Evolutionary conservation across 768 basidiomycete genomes (phyloP), one percentile per base, ranked within the genome.

Genomic region (Calvatia gigantea): DNA sequence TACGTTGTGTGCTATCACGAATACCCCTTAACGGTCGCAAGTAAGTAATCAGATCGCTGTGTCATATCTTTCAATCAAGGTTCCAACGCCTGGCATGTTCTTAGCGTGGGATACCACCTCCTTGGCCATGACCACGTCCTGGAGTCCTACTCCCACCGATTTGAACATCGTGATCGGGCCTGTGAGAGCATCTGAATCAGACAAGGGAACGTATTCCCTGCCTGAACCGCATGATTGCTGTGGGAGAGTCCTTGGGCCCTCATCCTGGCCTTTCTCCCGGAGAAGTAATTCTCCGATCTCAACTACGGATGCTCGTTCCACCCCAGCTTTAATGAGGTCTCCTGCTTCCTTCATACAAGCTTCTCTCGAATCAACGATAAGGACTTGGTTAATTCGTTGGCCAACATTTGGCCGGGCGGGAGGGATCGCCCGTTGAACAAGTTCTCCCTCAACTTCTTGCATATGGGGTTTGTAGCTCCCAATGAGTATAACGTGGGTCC

Each of bases 91-190:
- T 4, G 19, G 52, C 23, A 77, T 69, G 51, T 72, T 64, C 61
- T 83, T 71, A 1, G 92, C 91, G 49, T 75, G 76, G 3, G 78
- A 69, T 2, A 92, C 78, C 1, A 93, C 82, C 2, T 86, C 80
- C 52, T 71, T 76, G 8, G 91, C 84, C 56, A 95, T 90, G 0
- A 86, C 89, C 4, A 91, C 89, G 60, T 96, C 94, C 63, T 95
- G 93, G n/a, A 91, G 69, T 1, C 89, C 91, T 5, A 94, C 69
- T 2, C 94, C 93, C 4, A 95, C 94, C 0, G 87, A 89, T 70
- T 94, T 95, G 79, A 92, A 94, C 27, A 95, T 76, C 1, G 86
- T 89, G 9, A 94, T 75, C 0, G 78, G 75, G 0, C 80, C 83
- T 3, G 65, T 59, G 23, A 61, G 65, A 27, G 45, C 61, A 23